Percentiles rank a stretch among this genome's conserved stretches.
phyloP scores from a whole-genome alignment of 2,329 filamentous ascomycete genomes.

The Graphiopsis chlorocephala region DNA sequence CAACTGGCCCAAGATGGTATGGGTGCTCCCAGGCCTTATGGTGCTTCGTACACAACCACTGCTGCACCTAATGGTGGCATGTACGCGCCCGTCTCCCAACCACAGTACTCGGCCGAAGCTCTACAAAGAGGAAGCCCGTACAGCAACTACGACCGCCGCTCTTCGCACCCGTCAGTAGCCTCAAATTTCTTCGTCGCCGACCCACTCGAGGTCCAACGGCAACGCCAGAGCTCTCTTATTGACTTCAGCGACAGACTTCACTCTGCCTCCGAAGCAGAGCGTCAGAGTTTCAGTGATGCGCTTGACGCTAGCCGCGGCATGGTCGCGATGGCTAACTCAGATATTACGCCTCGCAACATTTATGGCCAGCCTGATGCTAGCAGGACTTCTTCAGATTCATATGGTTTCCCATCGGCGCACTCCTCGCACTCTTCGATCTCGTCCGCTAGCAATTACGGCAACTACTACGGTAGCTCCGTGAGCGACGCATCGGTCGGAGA shows the following conservation, averaged over 20 bases:
- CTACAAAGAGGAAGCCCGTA: conserved; percentile 49
- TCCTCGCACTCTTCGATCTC: conserved; percentile 90
- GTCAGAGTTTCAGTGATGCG: conserved; percentile 77
- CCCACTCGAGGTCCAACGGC: conserved; percentile 43
- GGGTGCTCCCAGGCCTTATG: conserved; percentile 65
- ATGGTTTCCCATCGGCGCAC: conserved; percentile 83
- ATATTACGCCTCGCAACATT: conserved; percentile 82
- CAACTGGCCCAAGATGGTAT: conserved; percentile 71
- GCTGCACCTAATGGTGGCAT: conserved; percentile 67
- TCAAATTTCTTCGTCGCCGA: conserved; percentile 52
- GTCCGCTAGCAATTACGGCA: conserved; percentile 71
- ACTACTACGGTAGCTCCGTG: conserved; percentile 81
- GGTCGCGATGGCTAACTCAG: conserved; percentile 85
- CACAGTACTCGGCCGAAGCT: conserved; percentile 77
- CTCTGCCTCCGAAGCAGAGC: conserved; percentile 54
- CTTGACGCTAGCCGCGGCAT: conserved; percentile 92
- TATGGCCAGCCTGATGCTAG: conserved; percentile 66
- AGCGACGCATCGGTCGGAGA: conserved; percentile 81
- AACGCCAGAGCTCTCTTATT: conserved; percentile 63
- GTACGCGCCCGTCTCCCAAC: conserved; percentile 65
- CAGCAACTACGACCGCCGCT: conserved; percentile 63
- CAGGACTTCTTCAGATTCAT: conserved; percentile 77
- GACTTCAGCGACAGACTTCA: conserved; percentile 60
- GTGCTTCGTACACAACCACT: conserved; percentile 67
- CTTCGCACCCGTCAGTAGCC: conserved; percentile 79